phyloP scores from a whole-genome alignment of 2,329 filamentous ascomycete genomes.

The Lecanoromycetidae sp. region DNA sequence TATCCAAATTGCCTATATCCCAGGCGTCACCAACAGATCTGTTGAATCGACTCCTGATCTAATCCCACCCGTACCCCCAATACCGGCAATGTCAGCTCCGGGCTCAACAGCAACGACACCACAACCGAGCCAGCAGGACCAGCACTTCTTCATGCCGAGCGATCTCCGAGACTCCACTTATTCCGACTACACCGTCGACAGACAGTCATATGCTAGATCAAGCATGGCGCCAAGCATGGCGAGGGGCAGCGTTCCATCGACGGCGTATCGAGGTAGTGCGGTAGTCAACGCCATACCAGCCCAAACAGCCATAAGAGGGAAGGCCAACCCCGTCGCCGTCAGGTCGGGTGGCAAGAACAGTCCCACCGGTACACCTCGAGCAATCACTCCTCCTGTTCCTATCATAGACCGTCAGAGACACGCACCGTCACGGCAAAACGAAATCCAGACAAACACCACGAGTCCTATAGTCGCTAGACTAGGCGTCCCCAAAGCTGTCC shows the following conservation, averaged over 20 bases:
- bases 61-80: slow-evolving; percentile 85
- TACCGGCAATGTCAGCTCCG: slow-evolving; percentile 47
- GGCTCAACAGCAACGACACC: slow-evolving; percentile 48
- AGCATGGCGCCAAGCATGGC: slow-evolving; percentile 39
- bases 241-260: slow-evolving; percentile 66
- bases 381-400: slow-evolving; percentile 53
- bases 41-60: slow-evolving; percentile 68
- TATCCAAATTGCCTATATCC: slow-evolving; percentile 98
- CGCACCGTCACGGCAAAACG: slow-evolving; percentile 25
- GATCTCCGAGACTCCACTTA: slow-evolving; percentile 87
- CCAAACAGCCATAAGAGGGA: slow-evolving; percentile 74
- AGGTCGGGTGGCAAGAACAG: slow-evolving; percentile 53
- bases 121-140: slow-evolving; percentile 53
- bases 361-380: slow-evolving; percentile 34
- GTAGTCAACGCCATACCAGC: slow-evolving; percentile 67
- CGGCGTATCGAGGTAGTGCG: slow-evolving; percentile 85
- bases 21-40: slow-evolving; percentile 87
- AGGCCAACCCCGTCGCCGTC: slow-evolving; percentile 87
- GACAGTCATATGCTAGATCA: slow-evolving; percentile 32
- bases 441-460: slow-evolving; percentile 10
- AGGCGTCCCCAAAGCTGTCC: slow-evolving; percentile 18
- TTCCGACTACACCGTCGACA: slow-evolving; percentile 55
- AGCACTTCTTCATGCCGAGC: slow-evolving; percentile 86
- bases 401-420: slow-evolving; percentile 45
- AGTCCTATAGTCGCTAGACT: slow-evolving; percentile 17